Percentiles rank a stretch among this genome's conserved stretches.
These are phyloP conservation scores for Ophiostoma novo-ulmi DNA, from an alignment of 2,329 filamentous ascomycete species.

Conservation along the genomic window DNA sequence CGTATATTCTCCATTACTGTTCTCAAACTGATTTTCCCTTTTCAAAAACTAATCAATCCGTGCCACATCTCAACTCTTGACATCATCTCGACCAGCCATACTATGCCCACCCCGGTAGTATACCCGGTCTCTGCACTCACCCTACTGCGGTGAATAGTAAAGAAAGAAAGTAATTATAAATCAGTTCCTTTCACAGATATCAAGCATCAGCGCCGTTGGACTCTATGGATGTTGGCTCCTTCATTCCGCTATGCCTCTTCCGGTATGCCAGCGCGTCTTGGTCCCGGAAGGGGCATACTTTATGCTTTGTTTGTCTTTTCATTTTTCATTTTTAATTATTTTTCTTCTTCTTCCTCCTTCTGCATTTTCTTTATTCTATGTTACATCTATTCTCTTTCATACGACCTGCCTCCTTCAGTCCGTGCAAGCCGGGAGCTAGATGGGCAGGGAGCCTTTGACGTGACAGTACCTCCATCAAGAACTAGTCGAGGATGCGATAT, in stretches of 20 bases:
- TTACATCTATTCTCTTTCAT: background rate
- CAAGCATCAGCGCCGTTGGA: background rate
- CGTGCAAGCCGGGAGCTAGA: background rate
- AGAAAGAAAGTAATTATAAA: background rate
- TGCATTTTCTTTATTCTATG: background rate
- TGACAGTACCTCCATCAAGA: background rate
- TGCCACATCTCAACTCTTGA: background rate
- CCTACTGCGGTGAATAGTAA: background rate
- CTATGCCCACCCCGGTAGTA: background rate
- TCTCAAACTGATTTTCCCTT: background rate
- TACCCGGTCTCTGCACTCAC: background rate
- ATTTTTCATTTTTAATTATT: background rate
- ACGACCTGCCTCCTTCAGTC: background rate
- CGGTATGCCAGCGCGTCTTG: conserved; percentile 6
- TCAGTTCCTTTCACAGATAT: background rate
- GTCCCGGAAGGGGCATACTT: background rate
- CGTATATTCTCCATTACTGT: background rate
- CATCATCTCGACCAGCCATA: background rate
- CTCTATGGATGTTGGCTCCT: background rate
- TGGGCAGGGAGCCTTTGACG: background rate
- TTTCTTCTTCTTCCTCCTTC: background rate
- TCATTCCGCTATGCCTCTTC: background rate
- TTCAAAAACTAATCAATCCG: background rate
- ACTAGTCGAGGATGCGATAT: background rate
- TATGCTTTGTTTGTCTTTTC: background rate